Base-by-base conservation (phyloP, 148 eudicot genomes). In the Rhododendron williamsianum region DNA sequence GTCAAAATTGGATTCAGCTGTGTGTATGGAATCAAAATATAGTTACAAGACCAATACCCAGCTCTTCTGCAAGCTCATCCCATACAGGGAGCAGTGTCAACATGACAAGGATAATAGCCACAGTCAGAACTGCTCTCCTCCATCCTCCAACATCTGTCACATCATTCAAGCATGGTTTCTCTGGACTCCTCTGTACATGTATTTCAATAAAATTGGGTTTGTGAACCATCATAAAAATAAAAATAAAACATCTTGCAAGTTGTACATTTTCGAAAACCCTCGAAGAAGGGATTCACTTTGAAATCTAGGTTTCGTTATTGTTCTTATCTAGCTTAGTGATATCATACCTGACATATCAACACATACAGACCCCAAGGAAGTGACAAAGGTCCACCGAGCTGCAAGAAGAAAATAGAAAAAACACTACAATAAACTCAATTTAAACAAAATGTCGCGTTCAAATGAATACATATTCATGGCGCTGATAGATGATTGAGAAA, bases 281-380 rank as follows among this genome's bases (percentile, higher is more conserved):
- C 18, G 60, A 56, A 81, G 63, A 60, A 23, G 51, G 13, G 48
- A 58, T 81, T 38, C 73, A 38, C 49, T 36, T 58, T 38, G 36
- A 38, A 83, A 69, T 30, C 9, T 19, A 46, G 71, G 76, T 27
- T 19, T 5, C 38, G 0, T 82, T 21, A 38, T 54, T 54, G 27
- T 30, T 43, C 27, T 12, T 1, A 78, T 23, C 43, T 16, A n/a
- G 13, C 83, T 43, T 81, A 7, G 0, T 48, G 38, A 46, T 83
- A 81, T 65, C 65, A 35, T 91, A 97, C 99, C 98, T 97, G 99
- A 88, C 99, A 97, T 83, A 97, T 93, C 72, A 97, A 91, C 87
- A 95, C 96, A 58, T 95, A 97, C 78, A 95, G 84, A 84, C 98
- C 99, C 98, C 99, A 97, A 52, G 99, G 99, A 90, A 97, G 98